These are phyloP conservation scores for Phaeophleospora eucalypticola DNA, from an alignment of 2,329 filamentous ascomycete species.

Conservation along the genomic window DNA sequence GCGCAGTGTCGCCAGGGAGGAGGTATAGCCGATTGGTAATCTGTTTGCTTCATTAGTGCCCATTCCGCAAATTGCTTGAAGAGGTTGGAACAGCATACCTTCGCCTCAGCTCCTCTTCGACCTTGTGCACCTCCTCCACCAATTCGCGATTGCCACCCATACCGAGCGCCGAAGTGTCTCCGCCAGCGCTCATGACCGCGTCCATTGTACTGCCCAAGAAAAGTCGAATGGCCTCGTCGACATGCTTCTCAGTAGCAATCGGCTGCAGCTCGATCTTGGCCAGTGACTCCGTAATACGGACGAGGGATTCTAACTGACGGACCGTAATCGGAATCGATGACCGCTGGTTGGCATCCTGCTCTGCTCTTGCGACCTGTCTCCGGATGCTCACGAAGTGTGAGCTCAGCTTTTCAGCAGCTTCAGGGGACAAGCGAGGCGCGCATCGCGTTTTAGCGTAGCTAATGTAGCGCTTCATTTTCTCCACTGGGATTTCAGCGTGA, in stretches of 20 bases:
- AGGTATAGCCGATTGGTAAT: conserved; percentile 92
- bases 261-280: conserved; percentile 86
- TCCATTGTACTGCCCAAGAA: conserved; percentile 98
- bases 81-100: conserved; percentile 40
- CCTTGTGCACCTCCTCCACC: conserved; percentile 80
- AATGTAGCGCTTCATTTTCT: conserved; percentile 96
- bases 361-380: conserved; percentile 85
- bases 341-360: conserved; percentile 82
- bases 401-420: conserved; percentile 91
- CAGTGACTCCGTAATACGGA: conserved; percentile 92
- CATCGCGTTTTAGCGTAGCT: conserved; percentile 97
- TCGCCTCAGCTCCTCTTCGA: conserved; percentile 84
- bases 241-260: conserved; percentile 82
- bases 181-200: conserved; percentile 57
- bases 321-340: conserved; percentile 97
- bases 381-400: conserved; percentile 97
- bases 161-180: conserved; percentile 70
- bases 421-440: conserved; percentile 81
- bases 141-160: conserved; percentile 76
- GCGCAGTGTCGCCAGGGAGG: conserved; percentile 77
- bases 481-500: conserved; percentile 85
- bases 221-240: conserved; percentile 93
- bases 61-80: neutral
- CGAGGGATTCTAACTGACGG: conserved; percentile 92
- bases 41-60: conserved; percentile 17